Evolutionary conservation across 192 early-diverging fungal species (phyloP).

Genomic region (Podila minutissima): DNA sequence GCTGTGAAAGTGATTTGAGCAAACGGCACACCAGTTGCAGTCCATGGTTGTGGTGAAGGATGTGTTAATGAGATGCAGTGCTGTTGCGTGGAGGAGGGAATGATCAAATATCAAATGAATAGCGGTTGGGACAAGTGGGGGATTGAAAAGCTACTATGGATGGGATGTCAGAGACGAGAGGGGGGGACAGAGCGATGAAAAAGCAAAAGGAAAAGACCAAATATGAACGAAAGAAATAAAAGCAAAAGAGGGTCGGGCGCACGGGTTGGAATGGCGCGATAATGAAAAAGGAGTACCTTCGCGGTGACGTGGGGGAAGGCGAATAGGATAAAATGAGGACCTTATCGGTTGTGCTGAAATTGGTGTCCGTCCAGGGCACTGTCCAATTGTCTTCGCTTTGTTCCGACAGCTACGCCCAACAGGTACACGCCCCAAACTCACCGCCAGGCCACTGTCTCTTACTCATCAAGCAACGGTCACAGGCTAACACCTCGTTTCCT

Average conservation of each 20-base stretch:
- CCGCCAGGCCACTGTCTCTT: no score
- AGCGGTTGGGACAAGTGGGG: not conserved
- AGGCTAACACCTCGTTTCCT: no score
- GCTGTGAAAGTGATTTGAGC: conserved; percentile 50
- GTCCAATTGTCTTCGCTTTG: no score
- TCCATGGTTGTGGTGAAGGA: conserved; percentile 20
- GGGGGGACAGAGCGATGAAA: not conserved
- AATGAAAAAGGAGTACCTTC: conserved; percentile 45
- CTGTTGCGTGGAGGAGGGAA: not conserved
- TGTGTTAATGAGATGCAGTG: not conserved
- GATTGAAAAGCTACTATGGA: not conserved
- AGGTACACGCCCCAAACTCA: no score
- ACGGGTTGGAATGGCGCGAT: conserved; percentile 4
- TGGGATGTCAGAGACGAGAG: not conserved
- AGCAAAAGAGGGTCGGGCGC: not conserved
- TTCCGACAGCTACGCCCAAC: no score
- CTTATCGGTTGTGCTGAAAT: not conserved
- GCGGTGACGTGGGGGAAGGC: conserved; percentile 10
- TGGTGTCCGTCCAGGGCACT: no score
- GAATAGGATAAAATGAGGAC: not conserved
- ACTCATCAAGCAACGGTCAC: no score
- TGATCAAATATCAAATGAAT: not conserved
- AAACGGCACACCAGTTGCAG: conserved; percentile 52
- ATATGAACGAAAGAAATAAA: not conserved
- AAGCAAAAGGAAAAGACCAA: not conserved